Base-by-base conservation (phyloP, 1,284 basidiomycete species). In the Trametes polyzona region DNA sequence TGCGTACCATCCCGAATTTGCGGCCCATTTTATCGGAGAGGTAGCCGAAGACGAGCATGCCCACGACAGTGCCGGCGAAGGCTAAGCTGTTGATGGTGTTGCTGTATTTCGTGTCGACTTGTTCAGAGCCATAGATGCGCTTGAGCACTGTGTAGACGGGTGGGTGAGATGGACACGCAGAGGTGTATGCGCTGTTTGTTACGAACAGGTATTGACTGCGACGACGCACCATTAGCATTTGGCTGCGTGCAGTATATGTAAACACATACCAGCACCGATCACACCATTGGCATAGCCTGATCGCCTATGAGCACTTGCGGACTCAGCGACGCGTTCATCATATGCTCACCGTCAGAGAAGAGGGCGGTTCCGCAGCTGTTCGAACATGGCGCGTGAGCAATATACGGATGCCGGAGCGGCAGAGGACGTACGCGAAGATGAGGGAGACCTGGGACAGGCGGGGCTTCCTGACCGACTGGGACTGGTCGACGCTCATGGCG, bases 11-110 rank as follows among this genome's bases (percentile, higher is more conserved):
- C 55, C 93, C 92, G 65, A 88, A 88, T 69, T 96, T 96, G 52
- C 95, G 84, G 8, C 95, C 95, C 55, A 95, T 66, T 70, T 90
- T 91, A 71, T 97, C 95, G 8, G 90, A 92, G 54, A 95, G 74
- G 69, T 86, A 93, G 23, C 88, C 88, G 65, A 91, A 91, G 32
- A 70, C 62, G 53, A 92, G 70, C 89, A 91, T 91, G 41, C 90
- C 95, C n/a, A 94, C 78, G 37, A 96, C 76, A 12, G 91, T 95
- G 17, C 93, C 93, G 26, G 86, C 93, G 65, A 95, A 95, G 0
- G 81, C 81, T 59, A 93, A 74, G 70, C 87, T 88, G 61, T 78
- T 79, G 35, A 94, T 73, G 0, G 77, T 78, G n/a, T 74, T 83
- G 69, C 82, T 81, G 69, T 88, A 88, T 65, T 86, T 82, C 1